Base-by-base conservation (phyloP, 1,284 basidiomycete genomes). In the Xerocomus minutiporus region DNA sequence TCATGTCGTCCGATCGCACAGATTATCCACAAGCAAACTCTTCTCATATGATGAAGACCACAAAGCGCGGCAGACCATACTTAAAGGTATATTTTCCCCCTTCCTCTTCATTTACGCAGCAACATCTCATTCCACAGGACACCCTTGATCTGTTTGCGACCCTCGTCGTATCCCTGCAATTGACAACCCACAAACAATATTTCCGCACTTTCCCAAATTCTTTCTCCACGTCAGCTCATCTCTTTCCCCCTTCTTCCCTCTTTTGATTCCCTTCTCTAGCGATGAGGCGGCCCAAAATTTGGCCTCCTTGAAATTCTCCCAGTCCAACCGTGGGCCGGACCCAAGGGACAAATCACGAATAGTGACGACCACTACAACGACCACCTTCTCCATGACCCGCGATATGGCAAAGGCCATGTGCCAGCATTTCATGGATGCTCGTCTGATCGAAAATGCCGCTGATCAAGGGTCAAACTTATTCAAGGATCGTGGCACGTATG, bases 361-460 rank as follows among this genome's bases (percentile, higher is more conserved):
- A 69, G 89, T 99, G 64, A 98, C 97, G 61, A 99, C 96, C 1
- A 99, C 97, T 1, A 99, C 97, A 5, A 99, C 96, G 8, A 99
- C 97, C 41, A 99, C 97, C 23, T 99, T 99, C 74, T 95, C 93
- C 57, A 99, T 99, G 97, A 94, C 93, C 59, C 86, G 94, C 60
- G 96, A 99, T 45, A 99, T 99, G 90, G 97, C 97, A 56, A 97
- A 97, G 75, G 93, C 93, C 34, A 98, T 99, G 84, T 93, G 93
- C 73, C 96, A 99, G 73, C 95, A 98, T 67, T 99, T 98, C 68
- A 96, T 99, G 91, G 96, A 99, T 60, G 95, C 96, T 48, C 89
- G 94, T 56, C 81, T 99, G 59, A 94, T 99, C 60, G 95, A 97
- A 72, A 97, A 97, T 68, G 95, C 94, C 12, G 86, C 91, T 17